phyloP scores from a whole-genome alignment of 441 rosid species.

The Gossypium gossypioides region DNA sequence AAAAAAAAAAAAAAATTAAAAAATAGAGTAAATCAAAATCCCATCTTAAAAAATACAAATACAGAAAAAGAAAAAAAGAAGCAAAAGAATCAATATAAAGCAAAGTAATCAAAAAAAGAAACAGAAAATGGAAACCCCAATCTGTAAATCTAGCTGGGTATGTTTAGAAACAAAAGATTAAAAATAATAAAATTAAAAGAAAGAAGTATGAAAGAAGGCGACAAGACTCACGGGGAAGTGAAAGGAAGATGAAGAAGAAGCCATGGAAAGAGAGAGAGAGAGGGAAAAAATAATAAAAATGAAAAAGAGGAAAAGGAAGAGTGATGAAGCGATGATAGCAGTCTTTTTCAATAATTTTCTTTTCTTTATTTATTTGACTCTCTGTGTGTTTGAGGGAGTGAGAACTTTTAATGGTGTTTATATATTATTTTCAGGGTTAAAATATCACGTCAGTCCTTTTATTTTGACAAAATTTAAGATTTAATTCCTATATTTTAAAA shows the following conservation, averaged over 20 bases:
- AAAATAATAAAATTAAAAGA: not conserved
- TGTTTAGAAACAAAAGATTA: not conserved
- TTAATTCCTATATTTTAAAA: no score
- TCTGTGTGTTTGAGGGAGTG: not conserved
- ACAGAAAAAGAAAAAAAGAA: not conserved
- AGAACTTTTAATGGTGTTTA: not conserved
- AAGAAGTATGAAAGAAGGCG: not conserved
- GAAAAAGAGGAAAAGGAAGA: not conserved
- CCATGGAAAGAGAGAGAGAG: not conserved
- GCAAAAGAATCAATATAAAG: not conserved
- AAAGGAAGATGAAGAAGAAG: constrained; percentile 20
- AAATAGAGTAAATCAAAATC: constrained; percentile 16
- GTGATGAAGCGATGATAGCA: constrained; percentile 16
- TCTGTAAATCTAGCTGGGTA: not conserved
- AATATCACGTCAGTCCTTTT: no score
- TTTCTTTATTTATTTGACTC: constrained; percentile 17
- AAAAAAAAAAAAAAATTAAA: not conserved
- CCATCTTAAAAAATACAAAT: constrained; percentile 1
- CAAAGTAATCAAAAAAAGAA: not conserved
- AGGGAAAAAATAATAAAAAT: not conserved
- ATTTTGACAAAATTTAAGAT: no score
- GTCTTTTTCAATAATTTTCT: constrained; percentile 23
- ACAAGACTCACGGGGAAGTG: constrained; percentile 30
- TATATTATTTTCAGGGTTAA: no score
- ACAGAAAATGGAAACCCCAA: not conserved